Base-by-base conservation (phyloP, 1,284 basidiomycete species). In the Melampsora abietis-canadensis region DNA sequence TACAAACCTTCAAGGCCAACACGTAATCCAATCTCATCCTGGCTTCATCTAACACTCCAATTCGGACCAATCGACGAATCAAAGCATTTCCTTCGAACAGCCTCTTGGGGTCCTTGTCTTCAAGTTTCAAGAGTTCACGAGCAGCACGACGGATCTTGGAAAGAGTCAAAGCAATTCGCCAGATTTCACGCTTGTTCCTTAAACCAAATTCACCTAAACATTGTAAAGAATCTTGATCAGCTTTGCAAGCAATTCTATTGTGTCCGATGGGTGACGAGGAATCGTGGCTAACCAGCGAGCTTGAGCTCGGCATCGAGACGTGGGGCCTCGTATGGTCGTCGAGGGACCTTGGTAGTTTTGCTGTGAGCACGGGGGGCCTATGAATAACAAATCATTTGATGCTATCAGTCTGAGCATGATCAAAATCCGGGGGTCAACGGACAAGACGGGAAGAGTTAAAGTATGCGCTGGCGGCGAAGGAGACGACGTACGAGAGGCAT, bases 91-190 rank as follows among this genome's bases (percentile, higher is more conserved):
- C 91, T 87, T 98, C 96, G 87, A 99, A 98, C 78, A 98, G 92
- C 85, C 96, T 92, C 87, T 98, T 98, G 83, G 95, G 94, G 86
- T 98, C 96, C 85, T 99, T 98, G 85, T 90, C 91, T 82, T 98
- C 95, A 85, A 99, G 93, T 88, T 98, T 98, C 85, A 98, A 90
- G 78, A 98, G 91, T 87, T 98, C 95, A 91, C 95, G 95, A 79
- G 95, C 96, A 77, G 95, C 96, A 90, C 96, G 94, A 87, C 95
- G 94, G 84, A 98, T 98, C 88, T 99, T 98, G 83, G 96, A 98
- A 77, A 99, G 90, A 82, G 89, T 89, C 82, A 98, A 90, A 83
- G 94, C 90, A 84, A 99, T 98, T 83, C 96, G 92, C 95, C 95
- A 98, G 86, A 98, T 98, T 87, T 99, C 95, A 82, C 93, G 92